Base-by-base conservation (phyloP, 441 rosid genomes). In the Macaranga tanarius region DNA sequence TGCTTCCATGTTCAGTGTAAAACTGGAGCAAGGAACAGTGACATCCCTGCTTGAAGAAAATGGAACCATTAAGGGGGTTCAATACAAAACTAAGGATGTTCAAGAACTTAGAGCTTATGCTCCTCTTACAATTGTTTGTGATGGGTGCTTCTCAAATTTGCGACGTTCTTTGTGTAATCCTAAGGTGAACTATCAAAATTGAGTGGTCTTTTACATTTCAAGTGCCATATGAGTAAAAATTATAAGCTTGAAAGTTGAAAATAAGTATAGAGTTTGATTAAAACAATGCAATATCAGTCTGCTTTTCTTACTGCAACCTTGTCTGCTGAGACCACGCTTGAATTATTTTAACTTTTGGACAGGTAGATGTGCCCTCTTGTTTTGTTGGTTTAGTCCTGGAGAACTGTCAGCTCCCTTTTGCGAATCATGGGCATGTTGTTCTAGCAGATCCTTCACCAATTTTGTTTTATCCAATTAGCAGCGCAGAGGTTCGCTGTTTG, bases 131-230 rank as follows among this genome's bases (percentile, higher is more conserved):
- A 78, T 92, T 65, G 93, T 92, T 1, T 92, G 96, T 68, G 94
- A 92, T 74, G 97, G 97, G 56, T 92, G 97, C 86, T 92, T 92
- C 86, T 90, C 95, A 7, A 90, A 90, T 77, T 76, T 90, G 74
- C 87, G 91, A 5, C 90, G 89, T 60, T 81, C 89, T 75, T 92
- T 92, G 22, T 92, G 96, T 87, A 89, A 87, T 23, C 90, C 96
- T 1, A 88, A 90, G 94, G 97, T 92, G 75, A 67, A 45, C 67
- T 79, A 13, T 23, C 9, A 17, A 28, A 17, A 54, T 2, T 75
- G 23, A 68, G 23, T 58, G 9, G 0, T 42, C 23, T 34, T 40
- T 25, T 63, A 17, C 34, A 7, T n/a, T 23, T 23, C 10, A 3
- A 65, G 6, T 45, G 38, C 13, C 17, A n/a, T 25, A 12, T 16